A percentile compares a stretch with the other conserved stretches of the same genome.
phyloP scores from a whole-genome alignment of 225 moss, liverwort and hornwort species.

The Anthoceros angustus region DNA sequence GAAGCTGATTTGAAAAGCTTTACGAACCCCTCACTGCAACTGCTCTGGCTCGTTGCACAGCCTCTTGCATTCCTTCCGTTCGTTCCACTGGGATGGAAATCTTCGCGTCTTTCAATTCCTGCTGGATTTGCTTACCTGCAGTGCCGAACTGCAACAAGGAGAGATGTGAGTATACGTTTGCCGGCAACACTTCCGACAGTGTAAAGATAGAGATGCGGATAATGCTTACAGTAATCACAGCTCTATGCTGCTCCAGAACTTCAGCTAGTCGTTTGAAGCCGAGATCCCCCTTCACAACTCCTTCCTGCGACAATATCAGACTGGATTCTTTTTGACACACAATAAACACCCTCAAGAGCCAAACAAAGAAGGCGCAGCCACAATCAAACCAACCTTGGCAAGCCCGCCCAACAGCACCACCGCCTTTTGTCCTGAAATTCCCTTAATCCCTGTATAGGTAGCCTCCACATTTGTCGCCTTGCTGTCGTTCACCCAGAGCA shows the following conservation, averaged over 20 bases:
- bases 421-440: slow-evolving; percentile 52
- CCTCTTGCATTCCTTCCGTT: slow-evolving; percentile 40
- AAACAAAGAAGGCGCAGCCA: neutral
- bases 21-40: slow-evolving; percentile 46
- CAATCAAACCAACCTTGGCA: slow-evolving; percentile 47
- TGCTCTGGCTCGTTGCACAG: slow-evolving; percentile 55
- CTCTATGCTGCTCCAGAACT: slow-evolving; percentile 50
- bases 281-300: slow-evolving; percentile 25
- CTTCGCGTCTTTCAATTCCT: slow-evolving; percentile 45
- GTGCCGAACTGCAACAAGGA: slow-evolving; percentile 58
- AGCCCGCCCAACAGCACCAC: slow-evolving; percentile 85
- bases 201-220: neutral
- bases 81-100: slow-evolving; percentile 45
- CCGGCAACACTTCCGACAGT: neutral
- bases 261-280: slow-evolving; percentile 54
- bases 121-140: slow-evolving; percentile 67
- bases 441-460: slow-evolving; percentile 51
- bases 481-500: slow-evolving; percentile 92
- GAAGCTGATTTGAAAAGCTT: neutral
- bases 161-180: slow-evolving; percentile 5
- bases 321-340: neutral
- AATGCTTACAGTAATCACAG: slow-evolving; percentile 56
- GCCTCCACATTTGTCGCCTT: slow-evolving; percentile 97
- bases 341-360: too few relatives aligned
- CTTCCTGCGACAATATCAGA: slow-evolving; percentile 23